A percentile compares a stretch with the other conserved stretches of the same genome.
Conservation (phyloP, 2,329 filamentous ascomycete genomes). For the Talaromyces sp. region DNA sequence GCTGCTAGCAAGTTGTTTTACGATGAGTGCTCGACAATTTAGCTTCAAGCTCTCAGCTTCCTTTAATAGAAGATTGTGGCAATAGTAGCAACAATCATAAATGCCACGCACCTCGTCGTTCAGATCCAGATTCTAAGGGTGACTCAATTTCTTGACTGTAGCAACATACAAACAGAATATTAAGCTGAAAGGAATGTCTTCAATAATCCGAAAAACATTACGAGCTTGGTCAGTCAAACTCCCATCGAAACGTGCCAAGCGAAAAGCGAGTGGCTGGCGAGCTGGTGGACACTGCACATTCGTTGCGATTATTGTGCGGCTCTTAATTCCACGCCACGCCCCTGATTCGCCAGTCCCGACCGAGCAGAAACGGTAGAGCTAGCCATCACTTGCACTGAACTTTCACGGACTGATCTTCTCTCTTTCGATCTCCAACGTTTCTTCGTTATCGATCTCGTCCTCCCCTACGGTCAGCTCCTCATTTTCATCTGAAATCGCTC, state of each 20-base stretch:
- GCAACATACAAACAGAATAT: background rate
- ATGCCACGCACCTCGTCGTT: background rate
- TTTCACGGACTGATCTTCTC: constrained; percentile 16
- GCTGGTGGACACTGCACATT: constrained; percentile 6
- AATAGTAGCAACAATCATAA: background rate
- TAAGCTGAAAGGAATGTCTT: background rate
- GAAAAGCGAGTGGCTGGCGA: constrained; percentile 15
- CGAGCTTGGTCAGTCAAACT: background rate
- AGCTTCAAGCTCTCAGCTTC: background rate
- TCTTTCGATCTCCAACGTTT: constrained; percentile 17
- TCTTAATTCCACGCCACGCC: constrained; percentile 6
- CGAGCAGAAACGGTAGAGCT: constrained; percentile 11
- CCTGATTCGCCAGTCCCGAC: constrained; percentile 2
- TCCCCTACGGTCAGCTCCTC: constrained; percentile 11
- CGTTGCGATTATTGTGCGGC: constrained; percentile 13
- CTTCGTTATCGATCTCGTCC: constrained; percentile 14
- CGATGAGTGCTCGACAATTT: background rate
- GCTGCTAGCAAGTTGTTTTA: background rate
- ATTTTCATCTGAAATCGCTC: constrained; percentile 10
- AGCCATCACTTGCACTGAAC: background rate
- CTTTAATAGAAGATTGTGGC: background rate
- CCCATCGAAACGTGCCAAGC: background rate
- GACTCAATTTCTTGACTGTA: background rate
- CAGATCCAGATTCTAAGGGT: background rate
- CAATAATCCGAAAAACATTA: background rate